These are phyloP conservation scores for Colletotrichum lupini DNA, from an alignment of 2,329 filamentous ascomycete species.

Conservation along the genomic window DNA sequence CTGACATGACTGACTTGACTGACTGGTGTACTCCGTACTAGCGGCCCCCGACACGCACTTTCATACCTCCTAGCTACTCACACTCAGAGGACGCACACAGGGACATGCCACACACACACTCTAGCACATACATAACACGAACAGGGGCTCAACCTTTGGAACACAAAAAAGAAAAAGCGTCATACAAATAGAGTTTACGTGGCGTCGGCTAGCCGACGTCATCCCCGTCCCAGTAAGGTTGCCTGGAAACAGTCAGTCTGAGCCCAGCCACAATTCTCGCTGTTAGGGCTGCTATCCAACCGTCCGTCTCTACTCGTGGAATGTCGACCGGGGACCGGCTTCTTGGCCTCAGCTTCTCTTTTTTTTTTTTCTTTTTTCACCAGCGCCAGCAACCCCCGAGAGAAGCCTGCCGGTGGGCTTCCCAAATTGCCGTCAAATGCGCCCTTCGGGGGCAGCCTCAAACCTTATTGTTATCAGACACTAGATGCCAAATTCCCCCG, in stretches of 20 bases:
- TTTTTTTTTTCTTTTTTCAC: background rate
- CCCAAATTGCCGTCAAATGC: conserved; percentile 13
- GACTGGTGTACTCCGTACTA: background rate
- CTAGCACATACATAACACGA: background rate
- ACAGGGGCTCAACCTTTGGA: conserved; percentile 11
- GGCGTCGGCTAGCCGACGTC: conserved; percentile 30
- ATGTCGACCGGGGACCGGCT: background rate
- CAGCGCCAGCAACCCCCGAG: background rate
- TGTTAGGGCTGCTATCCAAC: conserved; percentile 11
- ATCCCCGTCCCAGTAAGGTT: conserved; percentile 12
- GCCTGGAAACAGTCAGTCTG: conserved; percentile 24
- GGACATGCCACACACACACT: too few relatives aligned
- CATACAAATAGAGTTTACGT: conserved; percentile 31
- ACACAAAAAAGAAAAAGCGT: background rate
- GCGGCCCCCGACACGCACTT: background rate
- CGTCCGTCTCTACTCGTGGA: background rate
- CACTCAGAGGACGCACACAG: background rate
- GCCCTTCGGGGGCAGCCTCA: conserved; percentile 6
- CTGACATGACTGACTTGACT: background rate
- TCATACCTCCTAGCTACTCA: too few relatives aligned
- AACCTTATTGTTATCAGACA: conserved; percentile 4
- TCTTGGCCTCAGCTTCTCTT: background rate
- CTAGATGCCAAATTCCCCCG: background rate
- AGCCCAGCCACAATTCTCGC: conserved; percentile 15
- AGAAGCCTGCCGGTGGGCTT: background rate